These are phyloP conservation scores for Parsonsia alboflavescens DNA, from an alignment of 257 asterid species.

Conservation along the genomic window DNA sequence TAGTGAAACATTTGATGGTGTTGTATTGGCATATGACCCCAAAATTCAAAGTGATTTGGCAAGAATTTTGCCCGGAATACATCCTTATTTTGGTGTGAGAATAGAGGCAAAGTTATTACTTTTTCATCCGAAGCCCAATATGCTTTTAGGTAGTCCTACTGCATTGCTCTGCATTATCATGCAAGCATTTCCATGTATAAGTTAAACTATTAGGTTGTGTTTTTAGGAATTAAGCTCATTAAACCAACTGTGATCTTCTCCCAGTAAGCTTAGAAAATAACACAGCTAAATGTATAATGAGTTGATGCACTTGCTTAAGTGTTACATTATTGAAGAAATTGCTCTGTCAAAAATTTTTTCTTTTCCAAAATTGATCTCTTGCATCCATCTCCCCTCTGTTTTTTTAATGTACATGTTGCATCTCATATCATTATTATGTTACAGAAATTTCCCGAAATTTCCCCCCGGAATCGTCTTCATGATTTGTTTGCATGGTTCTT, in stretches of 20 bases:
- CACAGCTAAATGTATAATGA: neutral
- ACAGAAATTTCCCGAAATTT: neutral
- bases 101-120: slow-evolving; percentile 50
- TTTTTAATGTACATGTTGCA: too few relatives aligned
- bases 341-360: too few relatives aligned
- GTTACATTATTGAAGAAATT: neutral
- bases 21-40: slow-evolving; percentile 74
- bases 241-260: neutral
- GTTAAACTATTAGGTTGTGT: neutral
- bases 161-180: neutral
- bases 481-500: neutral
- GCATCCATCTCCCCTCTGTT: too few relatives aligned
- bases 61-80: slow-evolving; percentile 60
- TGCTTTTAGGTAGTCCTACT: slow-evolving; percentile 50
- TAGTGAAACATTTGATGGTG: slow-evolving; percentile 68
- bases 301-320: neutral
- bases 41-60: slow-evolving; percentile 36
- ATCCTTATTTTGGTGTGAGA: slow-evolving; percentile 58
- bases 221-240: neutral
- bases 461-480: neutral
- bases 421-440: neutral
- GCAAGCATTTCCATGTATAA: neutral
- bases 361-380: neutral
- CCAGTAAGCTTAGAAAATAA: neutral
- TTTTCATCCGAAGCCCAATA: slow-evolving; percentile 64